phyloP scores from a whole-genome alignment of 176 grass and related monocot genomes.

The Themeda triandra region DNA sequence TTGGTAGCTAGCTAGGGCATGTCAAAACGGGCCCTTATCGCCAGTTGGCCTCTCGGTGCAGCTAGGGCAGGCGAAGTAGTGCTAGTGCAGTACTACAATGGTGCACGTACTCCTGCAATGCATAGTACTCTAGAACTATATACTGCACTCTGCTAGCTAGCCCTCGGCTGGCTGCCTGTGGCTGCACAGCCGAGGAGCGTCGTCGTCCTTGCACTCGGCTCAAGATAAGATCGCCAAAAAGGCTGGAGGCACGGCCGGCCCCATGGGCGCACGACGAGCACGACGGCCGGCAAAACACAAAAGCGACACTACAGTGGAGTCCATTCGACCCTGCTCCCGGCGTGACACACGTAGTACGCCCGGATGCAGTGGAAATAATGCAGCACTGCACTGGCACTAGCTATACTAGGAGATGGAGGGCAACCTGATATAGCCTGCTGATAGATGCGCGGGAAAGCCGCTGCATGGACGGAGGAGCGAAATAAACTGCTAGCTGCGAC shows the following conservation, averaged over 20 bases:
- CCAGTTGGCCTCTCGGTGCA: background rate
- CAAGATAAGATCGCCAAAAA: constrained; percentile 40
- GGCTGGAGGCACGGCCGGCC: background rate
- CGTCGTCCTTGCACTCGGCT: background rate
- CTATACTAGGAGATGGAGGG: background rate
- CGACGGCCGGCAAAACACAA: background rate
- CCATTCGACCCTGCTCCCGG: constrained; percentile 25
- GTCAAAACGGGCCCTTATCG: background rate
- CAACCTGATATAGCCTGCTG: background rate
- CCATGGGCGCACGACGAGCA: constrained; percentile 33
- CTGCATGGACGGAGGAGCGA: background rate
- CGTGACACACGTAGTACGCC: constrained; percentile 36
- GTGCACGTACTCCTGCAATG: background rate
- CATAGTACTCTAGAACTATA: background rate
- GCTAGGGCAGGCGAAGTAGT: too few species aligned
- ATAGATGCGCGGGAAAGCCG: background rate
- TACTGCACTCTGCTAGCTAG: background rate
- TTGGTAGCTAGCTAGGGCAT: background rate
- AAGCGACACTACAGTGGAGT: constrained; percentile 31
- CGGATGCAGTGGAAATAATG: background rate
- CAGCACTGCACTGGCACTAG: background rate
- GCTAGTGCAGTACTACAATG: background rate
- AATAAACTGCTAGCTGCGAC: background rate
- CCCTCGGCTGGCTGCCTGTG: background rate
- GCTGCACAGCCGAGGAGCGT: background rate